Evolutionary conservation across 176 grass and related monocot species (phyloP), one percentile per base, ranked within the genome.

Genomic region (Alopecurus myosuroides): DNA sequence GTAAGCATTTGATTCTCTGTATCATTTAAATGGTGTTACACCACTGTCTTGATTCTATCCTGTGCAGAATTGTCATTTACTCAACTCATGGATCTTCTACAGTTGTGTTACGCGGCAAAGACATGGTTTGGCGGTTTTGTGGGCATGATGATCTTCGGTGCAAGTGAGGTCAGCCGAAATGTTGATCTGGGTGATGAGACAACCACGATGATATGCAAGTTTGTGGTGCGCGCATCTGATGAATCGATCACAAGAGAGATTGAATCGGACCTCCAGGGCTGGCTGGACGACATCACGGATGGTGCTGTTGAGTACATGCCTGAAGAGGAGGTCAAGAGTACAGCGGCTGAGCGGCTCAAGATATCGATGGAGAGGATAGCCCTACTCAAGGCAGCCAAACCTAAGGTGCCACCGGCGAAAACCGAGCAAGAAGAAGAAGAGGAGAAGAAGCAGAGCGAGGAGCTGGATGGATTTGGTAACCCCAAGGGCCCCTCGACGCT

Each of bases 91-190:
- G 22, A 77, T 87, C 17, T 87, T 11, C 42, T 65, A 17, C 87
- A 98, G 93, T 55, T 95, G 48, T 99, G 97, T 86, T 96, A 96
- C 25, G 91, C 93, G 2, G 91, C 93, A 9, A 99, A 99, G 78
- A 99, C 97, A 61, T 99, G 97, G 97, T 99, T 90, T 90, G 93
- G 97, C 40, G 93, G 97, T 34, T 99, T 99, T 78, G 93, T 99
- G 66, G 93, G 97, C 45, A 93, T 99, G 93, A 99, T 99, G 97
- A 94, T 99, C 36, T 99, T 99, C 63, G 97, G 97, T 13, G 92
- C 93, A 62, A 99, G 97, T 34, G 97, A 99, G 90, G 97, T 99
- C 53, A 96, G 93, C 70, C 77, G 93, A 85, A 99, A 99, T 23
- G 93, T 99, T 7, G 97, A 99, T 75, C 86, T 96, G 44, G 97